Conservation (phyloP, 805 yeast genomes). For the Brettanomyces naardenensis region DNA sequence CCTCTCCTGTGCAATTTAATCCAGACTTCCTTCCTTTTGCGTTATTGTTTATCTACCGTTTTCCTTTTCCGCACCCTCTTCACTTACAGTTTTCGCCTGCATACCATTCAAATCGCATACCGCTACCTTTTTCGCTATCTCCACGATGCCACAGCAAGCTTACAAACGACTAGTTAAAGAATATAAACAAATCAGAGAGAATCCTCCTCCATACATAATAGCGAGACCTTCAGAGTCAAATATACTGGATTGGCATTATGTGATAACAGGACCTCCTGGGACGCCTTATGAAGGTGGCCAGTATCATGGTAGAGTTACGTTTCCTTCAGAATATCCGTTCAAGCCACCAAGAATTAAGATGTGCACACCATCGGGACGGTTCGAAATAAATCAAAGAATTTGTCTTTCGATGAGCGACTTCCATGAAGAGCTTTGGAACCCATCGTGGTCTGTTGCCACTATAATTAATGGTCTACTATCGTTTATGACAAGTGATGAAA, state of each 20-base stretch:
- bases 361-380: slow-evolving; percentile 87
- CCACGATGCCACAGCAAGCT: slow-evolving; percentile 25
- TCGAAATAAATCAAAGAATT: slow-evolving; percentile 69
- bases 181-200: slow-evolving; percentile 65
- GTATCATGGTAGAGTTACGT: slow-evolving; percentile 79
- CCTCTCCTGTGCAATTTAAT: too few relatives aligned
- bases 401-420: slow-evolving; percentile 92
- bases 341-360: slow-evolving; percentile 87
- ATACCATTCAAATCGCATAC: neutral
- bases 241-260: slow-evolving; percentile 89
- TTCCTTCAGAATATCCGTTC: slow-evolving; percentile 83
- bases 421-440: slow-evolving; percentile 94
- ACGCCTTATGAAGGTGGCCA: slow-evolving; percentile 85
- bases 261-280: slow-evolving; percentile 85
- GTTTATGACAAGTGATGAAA: slow-evolving; percentile 85
- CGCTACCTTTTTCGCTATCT: neutral
- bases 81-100: too few relatives aligned
- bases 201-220: slow-evolving; percentile 76
- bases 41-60: too few relatives aligned
- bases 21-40: too few relatives aligned
- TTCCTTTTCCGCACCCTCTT: too few relatives aligned
- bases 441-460: slow-evolving; percentile 91
- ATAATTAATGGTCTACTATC: slow-evolving; percentile 81
- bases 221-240: slow-evolving; percentile 87
- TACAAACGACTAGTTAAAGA: slow-evolving; percentile 59